Evolutionary conservation across 768 basidiomycete genomes (phyloP), one percentile per base, ranked within the genome.

Genomic region (Russula dissimulans): DNA sequence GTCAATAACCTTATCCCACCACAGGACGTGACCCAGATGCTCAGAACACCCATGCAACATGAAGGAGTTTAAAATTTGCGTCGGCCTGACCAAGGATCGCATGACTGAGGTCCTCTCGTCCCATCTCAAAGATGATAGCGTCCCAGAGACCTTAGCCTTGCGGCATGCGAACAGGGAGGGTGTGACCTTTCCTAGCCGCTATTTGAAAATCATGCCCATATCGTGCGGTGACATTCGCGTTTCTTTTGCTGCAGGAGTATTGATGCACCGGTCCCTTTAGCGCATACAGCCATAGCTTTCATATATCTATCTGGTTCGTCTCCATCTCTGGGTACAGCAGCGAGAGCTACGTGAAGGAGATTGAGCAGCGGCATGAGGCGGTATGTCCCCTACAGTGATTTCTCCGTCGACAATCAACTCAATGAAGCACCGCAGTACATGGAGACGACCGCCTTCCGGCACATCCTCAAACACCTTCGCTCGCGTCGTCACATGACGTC

Each of bases 21-120:
- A 34, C 22, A 15, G 44, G 22, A 38, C 48, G 60, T 54, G 51
- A 67, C 65, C n/a, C 18, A 45, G 12, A 61, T 31, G 15, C 60
- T n/a, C 61, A 91, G 89, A 79, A 18, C 89, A 91, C 71, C 87
- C 88, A 36, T 91, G 90, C 68, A 90, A 90, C 67, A 84, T 88
- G 84, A 89, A 88, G 68, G 87, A 90, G 57, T 87, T 91, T 75
- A 85, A 84, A 69, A 68, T 91, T 11, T 83, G 80, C 59, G 80
- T 84, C 18, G 90, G 89, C 6, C 72, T 79, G 42, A 77, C 79
- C 26, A 77, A 81, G 60, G 83, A 88, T 65, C 79, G 81, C 66
- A 80, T 91, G 81, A 80, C 76, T 3, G 83, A 90, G 67, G 80
- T 87, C 38, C 73, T 91, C 10, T 81, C 82, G 52, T 70, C 81